Evolutionary conservation across 2,329 filamentous ascomycete species (phyloP).

Genomic region (Fonsecaea pugnacius): DNA sequence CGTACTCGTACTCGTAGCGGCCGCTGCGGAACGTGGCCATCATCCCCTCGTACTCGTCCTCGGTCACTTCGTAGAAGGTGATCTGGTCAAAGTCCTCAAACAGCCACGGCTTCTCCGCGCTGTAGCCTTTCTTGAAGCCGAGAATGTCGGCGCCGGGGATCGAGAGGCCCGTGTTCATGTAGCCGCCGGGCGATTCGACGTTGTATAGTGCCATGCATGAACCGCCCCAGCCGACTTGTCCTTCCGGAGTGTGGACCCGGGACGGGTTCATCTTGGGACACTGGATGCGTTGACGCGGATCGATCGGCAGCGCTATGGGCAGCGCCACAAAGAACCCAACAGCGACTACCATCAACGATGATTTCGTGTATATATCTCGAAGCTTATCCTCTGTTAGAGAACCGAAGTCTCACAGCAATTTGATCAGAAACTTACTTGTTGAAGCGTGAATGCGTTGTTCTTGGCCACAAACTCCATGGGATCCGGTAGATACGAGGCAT

Average conservation of each 20-base stretch:
- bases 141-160: slow-evolving; percentile 60
- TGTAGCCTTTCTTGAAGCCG: slow-evolving; percentile 57
- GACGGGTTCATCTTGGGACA: slow-evolving; percentile 63
- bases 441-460: slow-evolving; percentile 57
- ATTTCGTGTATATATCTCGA: slow-evolving; percentile 56
- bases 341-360: slow-evolving; percentile 57
- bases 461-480: slow-evolving; percentile 63
- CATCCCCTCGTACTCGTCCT: slow-evolving; percentile 56
- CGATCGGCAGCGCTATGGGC: slow-evolving; percentile 57
- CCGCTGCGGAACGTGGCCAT: slow-evolving; percentile 57
- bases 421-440: slow-evolving; percentile 41
- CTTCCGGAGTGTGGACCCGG: slow-evolving; percentile 61
- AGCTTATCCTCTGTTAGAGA: slow-evolving; percentile 46
- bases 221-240: slow-evolving; percentile 61
- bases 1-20: slow-evolving; percentile 57
- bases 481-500: slow-evolving; percentile 66
- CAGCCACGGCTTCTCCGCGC: slow-evolving; percentile 55
- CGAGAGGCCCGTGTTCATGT: slow-evolving; percentile 59
- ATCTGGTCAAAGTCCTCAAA: slow-evolving; percentile 63
- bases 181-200: slow-evolving; percentile 62
- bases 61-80: slow-evolving; percentile 59
- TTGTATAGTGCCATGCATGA: slow-evolving; percentile 61
- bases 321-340: slow-evolving; percentile 62
- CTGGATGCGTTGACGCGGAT: slow-evolving; percentile 59
- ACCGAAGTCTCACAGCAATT: not conserved